phyloP scores from a whole-genome alignment of 306 rosid species.

The Casuarina glauca region DNA sequence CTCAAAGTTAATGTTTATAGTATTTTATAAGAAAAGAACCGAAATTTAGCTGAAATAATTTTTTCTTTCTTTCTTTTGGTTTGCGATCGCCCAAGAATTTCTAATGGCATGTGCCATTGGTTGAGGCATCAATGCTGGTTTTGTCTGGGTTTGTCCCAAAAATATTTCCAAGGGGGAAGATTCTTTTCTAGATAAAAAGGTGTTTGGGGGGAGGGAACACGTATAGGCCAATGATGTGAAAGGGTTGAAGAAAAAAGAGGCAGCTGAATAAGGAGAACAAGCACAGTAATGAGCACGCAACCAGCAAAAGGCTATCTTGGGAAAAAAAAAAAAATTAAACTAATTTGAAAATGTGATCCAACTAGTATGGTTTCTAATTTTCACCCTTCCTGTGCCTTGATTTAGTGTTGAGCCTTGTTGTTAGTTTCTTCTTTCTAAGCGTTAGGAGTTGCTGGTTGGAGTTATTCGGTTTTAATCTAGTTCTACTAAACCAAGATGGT shows the following conservation, averaged over 20 bases:
- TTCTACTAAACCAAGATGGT: no score
- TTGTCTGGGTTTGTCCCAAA: neutral
- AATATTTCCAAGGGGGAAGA: neutral
- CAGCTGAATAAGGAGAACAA: neutral
- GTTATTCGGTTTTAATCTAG: no score
- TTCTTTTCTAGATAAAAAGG: no score
- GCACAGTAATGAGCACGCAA: neutral
- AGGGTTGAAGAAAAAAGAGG: neutral
- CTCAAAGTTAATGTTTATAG: no score
- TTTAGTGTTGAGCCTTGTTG: neutral
- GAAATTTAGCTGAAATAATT: no score
- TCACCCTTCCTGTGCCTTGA: no score
- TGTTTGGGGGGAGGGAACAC: neutral
- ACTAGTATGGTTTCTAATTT: neutral
- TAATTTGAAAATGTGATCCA: neutral
- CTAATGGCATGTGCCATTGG: neutral
- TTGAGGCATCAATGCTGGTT: neutral
- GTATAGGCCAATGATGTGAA: neutral
- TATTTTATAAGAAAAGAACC: no score
- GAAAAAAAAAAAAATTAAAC: no score
- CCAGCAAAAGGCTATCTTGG: neutral
- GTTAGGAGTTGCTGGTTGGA: no score
- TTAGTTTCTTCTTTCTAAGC: no score
- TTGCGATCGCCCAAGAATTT: neutral
- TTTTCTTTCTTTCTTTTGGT: no score